Evolutionary conservation across 2,329 filamentous ascomycete species (phyloP).

Genomic region (Lojkania enalia): DNA sequence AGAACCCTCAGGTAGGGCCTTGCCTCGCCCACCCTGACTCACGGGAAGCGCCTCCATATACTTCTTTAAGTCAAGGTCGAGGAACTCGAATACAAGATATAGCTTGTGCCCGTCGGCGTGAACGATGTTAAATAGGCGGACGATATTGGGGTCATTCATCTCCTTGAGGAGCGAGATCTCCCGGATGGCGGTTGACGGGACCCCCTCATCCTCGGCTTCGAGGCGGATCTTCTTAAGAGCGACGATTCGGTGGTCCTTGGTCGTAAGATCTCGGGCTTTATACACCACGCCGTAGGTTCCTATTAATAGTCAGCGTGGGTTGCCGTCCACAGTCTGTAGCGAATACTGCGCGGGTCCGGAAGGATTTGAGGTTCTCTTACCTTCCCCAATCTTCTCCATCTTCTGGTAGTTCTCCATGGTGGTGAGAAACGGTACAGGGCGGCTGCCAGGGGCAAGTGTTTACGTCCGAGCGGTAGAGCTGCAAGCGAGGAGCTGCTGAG

Average conservation of each 20-base stretch:
- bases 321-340: no score
- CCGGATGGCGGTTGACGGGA: conserved; percentile 89
- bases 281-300: conserved; percentile 95
- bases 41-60: conserved; percentile 92
- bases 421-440: background rate
- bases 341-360: background rate
- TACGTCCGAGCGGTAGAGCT: background rate
- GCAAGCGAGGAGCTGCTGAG: conserved; percentile 10
- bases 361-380: conserved; percentile 51
- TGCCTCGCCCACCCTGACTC: conserved; percentile 81
- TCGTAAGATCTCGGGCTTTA: conserved; percentile 84
- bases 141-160: conserved; percentile 90
- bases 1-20: conserved; percentile 78
- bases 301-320: conserved; percentile 43
- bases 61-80: conserved; percentile 90
- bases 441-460: background rate
- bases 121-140: conserved; percentile 86
- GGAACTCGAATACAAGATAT: conserved; percentile 89
- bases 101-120: conserved; percentile 94
- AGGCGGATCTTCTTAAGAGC: conserved; percentile 94
- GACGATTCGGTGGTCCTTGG: conserved; percentile 77
- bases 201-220: conserved; percentile 92
- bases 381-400: conserved; percentile 95
- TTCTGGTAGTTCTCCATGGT: conserved; percentile 95
- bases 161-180: conserved; percentile 94